Evolutionary conservation across 1,284 basidiomycete species (phyloP).

Genomic region (Boletus mariae): DNA sequence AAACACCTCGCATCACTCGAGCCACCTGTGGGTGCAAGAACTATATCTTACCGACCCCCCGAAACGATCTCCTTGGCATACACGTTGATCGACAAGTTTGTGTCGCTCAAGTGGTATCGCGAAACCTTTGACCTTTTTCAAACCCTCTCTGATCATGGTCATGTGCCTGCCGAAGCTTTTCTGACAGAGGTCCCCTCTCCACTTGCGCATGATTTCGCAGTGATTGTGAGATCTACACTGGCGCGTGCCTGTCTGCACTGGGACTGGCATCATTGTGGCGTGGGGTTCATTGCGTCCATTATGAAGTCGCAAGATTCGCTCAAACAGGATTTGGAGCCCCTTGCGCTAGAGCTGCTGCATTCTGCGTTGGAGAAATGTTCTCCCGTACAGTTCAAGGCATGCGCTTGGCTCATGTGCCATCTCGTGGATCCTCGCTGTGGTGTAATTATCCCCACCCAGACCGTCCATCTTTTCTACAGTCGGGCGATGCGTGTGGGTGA

Average conservation of each 20-base stretch:
- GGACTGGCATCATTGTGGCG: constrained; percentile 44
- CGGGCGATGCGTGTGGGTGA: constrained; percentile 31
- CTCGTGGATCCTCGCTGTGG: constrained; percentile 22
- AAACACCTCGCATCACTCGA: constrained; percentile 17
- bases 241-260: constrained; percentile 48
- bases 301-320: constrained; percentile 33
- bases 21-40: constrained; percentile 13
- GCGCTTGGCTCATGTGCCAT: constrained; percentile 32
- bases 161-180: constrained; percentile 40
- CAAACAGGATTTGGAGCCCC: constrained; percentile 21
- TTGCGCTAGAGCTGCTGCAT: constrained; percentile 37
- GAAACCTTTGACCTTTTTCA: constrained; percentile 43
- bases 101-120: constrained; percentile 30
- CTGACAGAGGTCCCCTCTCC: constrained; percentile 30
- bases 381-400: constrained; percentile 28
- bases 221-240: constrained; percentile 44
- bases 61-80: constrained; percentile 23
- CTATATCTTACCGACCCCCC: constrained; percentile 28
- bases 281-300: constrained; percentile 35
- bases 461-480: constrained; percentile 46
- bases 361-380: constrained; percentile 36
- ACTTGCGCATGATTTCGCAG: constrained; percentile 37
- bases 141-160: constrained; percentile 34
- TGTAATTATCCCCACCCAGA: constrained; percentile 37
- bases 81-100: constrained; percentile 32